Evolutionary conservation across 371 early-diverging fungal genomes (phyloP), one percentile per base, ranked within the genome.

Genomic region (Mucor plumbeus): DNA sequence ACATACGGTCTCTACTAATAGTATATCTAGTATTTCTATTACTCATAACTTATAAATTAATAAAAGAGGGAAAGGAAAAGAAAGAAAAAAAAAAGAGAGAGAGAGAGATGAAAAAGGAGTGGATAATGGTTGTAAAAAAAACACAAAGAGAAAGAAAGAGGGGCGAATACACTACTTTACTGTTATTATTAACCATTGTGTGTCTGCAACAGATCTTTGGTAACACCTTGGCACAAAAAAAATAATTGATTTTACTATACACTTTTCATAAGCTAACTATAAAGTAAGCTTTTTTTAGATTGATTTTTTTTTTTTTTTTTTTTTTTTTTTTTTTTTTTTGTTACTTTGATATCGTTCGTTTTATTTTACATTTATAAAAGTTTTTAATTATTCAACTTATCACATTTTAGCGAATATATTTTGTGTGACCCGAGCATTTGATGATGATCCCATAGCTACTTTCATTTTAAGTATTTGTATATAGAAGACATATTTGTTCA

Each of bases 1-100:
- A 63, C 53, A 71, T 63, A 43, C 71, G 58, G 44, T 71, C 71
- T 63, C 71, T 62, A 59, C 63, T 71, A 19, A 64, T 59, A 10
- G 67, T 67, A 38, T 67, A 71, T 59, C 67, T 67, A 14, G 71
- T 63, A 21, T 54, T 70, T 26, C 58, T 38, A 9, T 64, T 57
- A 31, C 62, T 70, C 50, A 60, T 59, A 15, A 7, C 33, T 50
- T 56, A 38, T 8, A 44, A 19, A 44, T 14, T 9, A 43, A 53
- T 60, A 11, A 53, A 35, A 61, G 6, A 15, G 36, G 34, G 36
- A 33, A 38, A 40, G 21, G 17, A 44, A 41, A 43, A 60, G 59
- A 55, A 60, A 38, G 17, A 35, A 31, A 13, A 44, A 31, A 34
- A 61, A n/a, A 34, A 61, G 9, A 44, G 15, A 62, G 39, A 39